Base-by-base conservation (phyloP, 371 early-diverging fungal species). In the Syncephalis plumigaleata region DNA sequence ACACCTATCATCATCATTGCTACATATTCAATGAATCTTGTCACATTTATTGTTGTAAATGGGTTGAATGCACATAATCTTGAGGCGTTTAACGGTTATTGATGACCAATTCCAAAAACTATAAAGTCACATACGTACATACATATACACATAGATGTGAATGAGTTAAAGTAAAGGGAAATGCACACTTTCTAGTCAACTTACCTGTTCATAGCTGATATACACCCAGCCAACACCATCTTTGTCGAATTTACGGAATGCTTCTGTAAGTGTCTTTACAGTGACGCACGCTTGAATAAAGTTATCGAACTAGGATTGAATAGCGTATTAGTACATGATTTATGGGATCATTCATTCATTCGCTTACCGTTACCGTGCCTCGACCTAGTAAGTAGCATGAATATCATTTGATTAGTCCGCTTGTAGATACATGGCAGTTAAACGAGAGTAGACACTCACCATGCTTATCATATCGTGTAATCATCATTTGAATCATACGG, bases 231-330 rank as follows among this genome's bases (percentile, higher is more conserved):
- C 79, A 53, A 67, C 70, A 54, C 64, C 58, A 45, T 79, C 70
- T 9, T 62, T 63, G 47, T 80, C 81, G 46, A 68, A 61, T 37
- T 69, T 56, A 50, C 65, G 57, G 66, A 82, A 82, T 16, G 76
- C 53, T 16, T 76, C 79, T 7, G 79, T 75, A 53, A 78, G 59
- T 27, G 64, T 65, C 61, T 76, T 79, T 56, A 82, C 63, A 27
- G 76, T 77, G 47, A 81, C 79, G 45, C 81, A 79, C 24, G 67
- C 60, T 58, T 72, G 73, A 44, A 81, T 74, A 55, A 81, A 80
- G 54, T 68, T 65, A 51, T 77, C 78, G 54, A 81, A 80, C 18
- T 71, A n/a, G 23, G 44, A 49, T 49, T 31, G 31, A 31, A 4
- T 7, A 31, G 31, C 31, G 11, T 11, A 7, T 7, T 31, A 31